phyloP scores from a whole-genome alignment of 257 asterid genomes.

The Solanum corneliomulleri region DNA sequence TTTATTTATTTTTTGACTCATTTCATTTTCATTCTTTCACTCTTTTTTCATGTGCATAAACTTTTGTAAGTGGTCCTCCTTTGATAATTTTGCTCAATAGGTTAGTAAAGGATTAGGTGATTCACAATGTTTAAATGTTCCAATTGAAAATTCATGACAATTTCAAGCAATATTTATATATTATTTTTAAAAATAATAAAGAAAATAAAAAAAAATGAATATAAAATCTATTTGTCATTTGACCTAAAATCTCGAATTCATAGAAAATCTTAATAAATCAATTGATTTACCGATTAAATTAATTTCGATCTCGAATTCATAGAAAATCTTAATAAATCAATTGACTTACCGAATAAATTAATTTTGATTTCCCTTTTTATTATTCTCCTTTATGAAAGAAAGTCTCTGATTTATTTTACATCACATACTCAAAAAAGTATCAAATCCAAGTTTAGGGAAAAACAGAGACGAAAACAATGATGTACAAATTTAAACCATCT shows the following conservation, averaged over 20 bases:
- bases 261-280: fast-evolving
- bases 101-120: neutral
- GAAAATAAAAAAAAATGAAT: neutral
- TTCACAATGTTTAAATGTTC: neutral
- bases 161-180: neutral
- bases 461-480: neutral
- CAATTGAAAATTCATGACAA: neutral
- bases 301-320: too few species aligned
- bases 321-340: too few species aligned
- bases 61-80: neutral
- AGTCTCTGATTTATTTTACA: neutral
- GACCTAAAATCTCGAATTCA: fast-evolving
- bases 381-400: too few species aligned
- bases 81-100: neutral
- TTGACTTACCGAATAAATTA: fast-evolving
- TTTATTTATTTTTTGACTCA: neutral
- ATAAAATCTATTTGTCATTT: neutral
- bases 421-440: neutral
- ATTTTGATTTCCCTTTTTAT: too few species aligned
- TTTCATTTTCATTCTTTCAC: neutral
- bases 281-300: fast-evolving
- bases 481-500: neutral
- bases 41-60: neutral
- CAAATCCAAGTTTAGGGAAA: neutral
- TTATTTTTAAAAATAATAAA: neutral